Conservation (phyloP, 192 early-diverging fungal species). For the Funneliformis mosseae region DNA sequence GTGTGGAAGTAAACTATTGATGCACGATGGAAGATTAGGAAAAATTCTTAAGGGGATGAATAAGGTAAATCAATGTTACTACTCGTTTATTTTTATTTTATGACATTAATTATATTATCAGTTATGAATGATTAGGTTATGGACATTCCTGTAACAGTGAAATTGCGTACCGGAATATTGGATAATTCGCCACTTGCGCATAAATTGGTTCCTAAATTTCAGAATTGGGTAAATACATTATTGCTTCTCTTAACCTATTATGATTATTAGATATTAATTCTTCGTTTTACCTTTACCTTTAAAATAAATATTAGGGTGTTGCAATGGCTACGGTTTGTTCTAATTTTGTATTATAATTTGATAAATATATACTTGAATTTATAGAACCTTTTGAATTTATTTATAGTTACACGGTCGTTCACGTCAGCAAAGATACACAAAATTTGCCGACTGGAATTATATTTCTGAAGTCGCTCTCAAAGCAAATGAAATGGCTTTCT, state of each 20-base stretch:
- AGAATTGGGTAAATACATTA: constrained; percentile 48
- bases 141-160: constrained; percentile 86
- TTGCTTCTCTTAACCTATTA: neutral
- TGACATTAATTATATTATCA: neutral
- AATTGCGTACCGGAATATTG: constrained; percentile 80
- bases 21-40: constrained; percentile 61
- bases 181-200: constrained; percentile 67
- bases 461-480: constrained; percentile 62
- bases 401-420: constrained; percentile 84
- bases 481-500: constrained; percentile 56
- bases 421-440: constrained; percentile 90
- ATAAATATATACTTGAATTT: neutral
- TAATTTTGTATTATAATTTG: neutral
- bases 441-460: constrained; percentile 91
- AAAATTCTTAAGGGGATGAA: constrained; percentile 79
- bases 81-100: neutral
- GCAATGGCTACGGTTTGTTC: constrained; percentile 57
- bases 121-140: constrained; percentile 43
- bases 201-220: constrained; percentile 71
- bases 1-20: constrained; percentile 81
- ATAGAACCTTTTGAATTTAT: neutral
- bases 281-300: no score
- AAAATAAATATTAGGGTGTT: constrained; percentile 48
- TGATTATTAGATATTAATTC: no score
- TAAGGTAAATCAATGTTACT: constrained; percentile 33